These are phyloP conservation scores for Polygonum aviculare DNA, from an alignment of 148 eudicot species.

Conservation along the genomic window DNA sequence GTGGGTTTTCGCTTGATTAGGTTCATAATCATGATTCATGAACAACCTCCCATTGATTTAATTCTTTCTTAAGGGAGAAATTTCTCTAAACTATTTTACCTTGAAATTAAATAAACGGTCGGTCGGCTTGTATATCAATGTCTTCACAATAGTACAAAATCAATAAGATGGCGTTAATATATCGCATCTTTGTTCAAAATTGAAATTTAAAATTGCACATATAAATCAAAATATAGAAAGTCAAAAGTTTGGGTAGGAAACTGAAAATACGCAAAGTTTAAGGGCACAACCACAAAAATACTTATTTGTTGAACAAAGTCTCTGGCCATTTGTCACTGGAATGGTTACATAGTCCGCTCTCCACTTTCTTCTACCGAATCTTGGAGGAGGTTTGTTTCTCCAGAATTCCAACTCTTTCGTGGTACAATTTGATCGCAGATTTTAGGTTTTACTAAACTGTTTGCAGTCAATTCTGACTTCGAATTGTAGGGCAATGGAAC, in stretches of 20 bases:
- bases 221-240: too few species aligned
- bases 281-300: not conserved
- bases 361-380: not conserved
- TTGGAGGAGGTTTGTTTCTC: not conserved
- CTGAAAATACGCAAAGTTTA: not conserved
- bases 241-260: not conserved
- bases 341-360: not conserved
- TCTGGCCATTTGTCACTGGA: not conserved
- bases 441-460: not conserved
- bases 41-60: too few species aligned
- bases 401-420: not conserved
- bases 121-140: not conserved
- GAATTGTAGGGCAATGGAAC: constrained; percentile 34
- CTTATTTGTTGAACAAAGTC: not conserved
- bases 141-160: not conserved
- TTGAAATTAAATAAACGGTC: not conserved
- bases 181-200: not conserved
- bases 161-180: not conserved
- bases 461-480: constrained; percentile 3
- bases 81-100: not conserved
- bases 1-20: too few species aligned
- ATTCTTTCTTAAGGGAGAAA: not conserved
- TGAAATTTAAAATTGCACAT: not conserved
- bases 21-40: too few species aligned
- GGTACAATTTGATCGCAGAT: not conserved